Percentiles rank a stretch among this genome's conserved stretches.
Conservation (phyloP, 2,329 filamentous ascomycete species). For the Chaetomium sp. region DNA sequence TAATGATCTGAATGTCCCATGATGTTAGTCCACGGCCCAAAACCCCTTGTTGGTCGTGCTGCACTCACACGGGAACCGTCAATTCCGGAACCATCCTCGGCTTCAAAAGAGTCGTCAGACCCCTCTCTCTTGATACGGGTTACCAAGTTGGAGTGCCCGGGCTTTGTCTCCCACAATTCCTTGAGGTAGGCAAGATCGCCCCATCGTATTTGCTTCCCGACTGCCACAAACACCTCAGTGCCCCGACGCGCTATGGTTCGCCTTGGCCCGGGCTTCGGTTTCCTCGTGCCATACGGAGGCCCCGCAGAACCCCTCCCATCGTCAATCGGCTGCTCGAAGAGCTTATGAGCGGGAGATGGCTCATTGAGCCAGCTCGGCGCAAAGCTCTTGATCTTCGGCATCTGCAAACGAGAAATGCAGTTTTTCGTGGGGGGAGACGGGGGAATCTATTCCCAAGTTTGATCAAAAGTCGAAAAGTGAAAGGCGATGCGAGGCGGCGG, state of each 20-base stretch:
- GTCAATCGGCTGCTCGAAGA: constrained; percentile 56
- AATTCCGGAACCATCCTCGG: constrained; percentile 25
- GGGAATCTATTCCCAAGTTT: not conserved
- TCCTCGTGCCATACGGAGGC: constrained; percentile 34
- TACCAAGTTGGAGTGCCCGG: constrained; percentile 23
- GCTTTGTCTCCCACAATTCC: constrained; percentile 45
- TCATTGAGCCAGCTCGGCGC: constrained; percentile 82
- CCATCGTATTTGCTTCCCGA: constrained; percentile 88
- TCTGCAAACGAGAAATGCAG: constrained; percentile 31
- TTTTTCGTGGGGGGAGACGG: not conserved
- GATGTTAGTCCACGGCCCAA: constrained; percentile 2
- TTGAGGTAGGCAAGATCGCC: constrained; percentile 77
- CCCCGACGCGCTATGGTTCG: constrained; percentile 72
- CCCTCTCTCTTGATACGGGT: constrained; percentile 45
- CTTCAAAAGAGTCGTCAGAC: constrained; percentile 33
- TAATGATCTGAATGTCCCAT: constrained; percentile 53
- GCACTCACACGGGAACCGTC: constrained; percentile 44
- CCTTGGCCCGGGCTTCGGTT: constrained; percentile 42
- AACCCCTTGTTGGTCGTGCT: not conserved
- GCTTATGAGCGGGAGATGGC: constrained; percentile 66
- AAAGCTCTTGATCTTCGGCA: constrained; percentile 82
- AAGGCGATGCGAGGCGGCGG: not conserved
- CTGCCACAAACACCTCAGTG: constrained; percentile 82
- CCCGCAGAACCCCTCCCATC: constrained; percentile 26
- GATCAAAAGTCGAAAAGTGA: not conserved